Evolutionary conservation across 73 alveolate species (phyloP).

Genomic region (Paramecium caudatum): DNA sequence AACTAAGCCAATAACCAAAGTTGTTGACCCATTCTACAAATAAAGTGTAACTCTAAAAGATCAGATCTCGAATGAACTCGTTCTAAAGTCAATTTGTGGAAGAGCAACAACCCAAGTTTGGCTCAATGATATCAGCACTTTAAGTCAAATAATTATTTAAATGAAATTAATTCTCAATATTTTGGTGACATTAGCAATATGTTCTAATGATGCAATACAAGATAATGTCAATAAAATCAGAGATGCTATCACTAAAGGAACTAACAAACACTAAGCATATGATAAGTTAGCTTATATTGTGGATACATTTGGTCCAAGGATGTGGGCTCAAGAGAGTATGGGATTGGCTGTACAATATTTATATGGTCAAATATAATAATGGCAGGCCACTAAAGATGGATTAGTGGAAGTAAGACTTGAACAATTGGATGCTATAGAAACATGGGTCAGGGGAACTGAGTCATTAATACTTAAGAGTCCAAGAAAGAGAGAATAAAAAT

Average conservation of each 20-base stretch:
- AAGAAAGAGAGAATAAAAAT: slow-evolving; percentile 49
- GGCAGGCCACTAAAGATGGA: neutral
- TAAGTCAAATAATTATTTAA: slow-evolving; percentile 40
- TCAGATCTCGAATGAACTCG: slow-evolving; percentile 64
- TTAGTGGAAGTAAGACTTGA: slow-evolving; percentile 9
- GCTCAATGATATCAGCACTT: slow-evolving; percentile 11
- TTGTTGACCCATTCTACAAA: neutral
- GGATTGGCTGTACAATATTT: slow-evolving; percentile 23
- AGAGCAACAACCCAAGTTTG: slow-evolving; percentile 14
- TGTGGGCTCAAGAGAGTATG: slow-evolving; percentile 62
- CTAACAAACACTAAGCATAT: slow-evolving; percentile 55
- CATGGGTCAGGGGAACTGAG: slow-evolving; percentile 75
- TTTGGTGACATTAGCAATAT: slow-evolving; percentile 19
- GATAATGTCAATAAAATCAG: slow-evolving; percentile 34
- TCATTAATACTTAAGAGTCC: slow-evolving; percentile 61
- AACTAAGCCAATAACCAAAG: neutral
- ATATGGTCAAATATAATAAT: neutral
- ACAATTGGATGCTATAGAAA: neutral
- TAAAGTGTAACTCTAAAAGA: slow-evolving; percentile 19
- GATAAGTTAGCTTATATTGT: slow-evolving; percentile 71
- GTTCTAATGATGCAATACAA: slow-evolving; percentile 29
- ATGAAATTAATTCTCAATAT: slow-evolving; percentile 29
- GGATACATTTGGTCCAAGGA: slow-evolving; percentile 76
- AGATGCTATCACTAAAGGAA: neutral
- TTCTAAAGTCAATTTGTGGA: slow-evolving; percentile 42